phyloP scores from a whole-genome alignment of 352 stramenopile genomes.

The Sclerospora graminicola region DNA sequence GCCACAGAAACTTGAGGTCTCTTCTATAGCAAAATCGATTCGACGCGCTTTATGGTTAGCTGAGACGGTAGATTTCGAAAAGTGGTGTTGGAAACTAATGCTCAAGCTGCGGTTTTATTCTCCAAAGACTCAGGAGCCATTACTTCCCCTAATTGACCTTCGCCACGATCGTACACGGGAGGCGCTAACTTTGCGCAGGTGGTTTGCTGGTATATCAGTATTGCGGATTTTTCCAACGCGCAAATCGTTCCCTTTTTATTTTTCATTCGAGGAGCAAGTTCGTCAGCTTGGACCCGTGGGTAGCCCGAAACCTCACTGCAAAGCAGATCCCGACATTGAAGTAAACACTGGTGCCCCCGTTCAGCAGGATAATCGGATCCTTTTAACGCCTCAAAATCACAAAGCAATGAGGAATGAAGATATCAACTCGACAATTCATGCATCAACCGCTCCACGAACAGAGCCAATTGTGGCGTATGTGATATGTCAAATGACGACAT shows the following conservation, averaged over 20 bases:
- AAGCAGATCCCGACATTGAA: slow-evolving; percentile 1
- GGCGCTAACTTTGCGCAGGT: slow-evolving; percentile 59
- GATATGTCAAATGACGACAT: slow-evolving; percentile 74
- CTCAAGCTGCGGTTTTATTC: slow-evolving; percentile 81
- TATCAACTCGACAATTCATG: slow-evolving; percentile 18
- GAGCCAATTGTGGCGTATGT: slow-evolving; percentile 82
- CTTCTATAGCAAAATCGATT: slow-evolving; percentile 64
- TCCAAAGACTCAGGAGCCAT: slow-evolving; percentile 46
- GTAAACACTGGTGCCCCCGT: slow-evolving; percentile 29
- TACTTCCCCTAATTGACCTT: slow-evolving; percentile 65
- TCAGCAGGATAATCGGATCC: slow-evolving; percentile 18
- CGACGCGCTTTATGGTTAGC: slow-evolving; percentile 55
- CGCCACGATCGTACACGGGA: slow-evolving; percentile 59
- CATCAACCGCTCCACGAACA: slow-evolving; percentile 42
- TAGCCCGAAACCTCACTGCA: not conserved
- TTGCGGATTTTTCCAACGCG: slow-evolving; percentile 19
- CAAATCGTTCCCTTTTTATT: slow-evolving; percentile 50
- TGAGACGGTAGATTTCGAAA: slow-evolving; percentile 61
- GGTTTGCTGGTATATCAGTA: slow-evolving; percentile 43
- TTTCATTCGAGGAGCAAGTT: slow-evolving; percentile 32
- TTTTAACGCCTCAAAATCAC: slow-evolving; percentile 19
- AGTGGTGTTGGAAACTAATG: slow-evolving; percentile 81
- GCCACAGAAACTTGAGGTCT: slow-evolving; percentile 41
- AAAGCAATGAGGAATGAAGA: slow-evolving; percentile 9
- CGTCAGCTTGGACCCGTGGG: slow-evolving; percentile 6